Base-by-base conservation (phyloP, 2,329 filamentous ascomycete species). In the Elsinoe arachidis region DNA sequence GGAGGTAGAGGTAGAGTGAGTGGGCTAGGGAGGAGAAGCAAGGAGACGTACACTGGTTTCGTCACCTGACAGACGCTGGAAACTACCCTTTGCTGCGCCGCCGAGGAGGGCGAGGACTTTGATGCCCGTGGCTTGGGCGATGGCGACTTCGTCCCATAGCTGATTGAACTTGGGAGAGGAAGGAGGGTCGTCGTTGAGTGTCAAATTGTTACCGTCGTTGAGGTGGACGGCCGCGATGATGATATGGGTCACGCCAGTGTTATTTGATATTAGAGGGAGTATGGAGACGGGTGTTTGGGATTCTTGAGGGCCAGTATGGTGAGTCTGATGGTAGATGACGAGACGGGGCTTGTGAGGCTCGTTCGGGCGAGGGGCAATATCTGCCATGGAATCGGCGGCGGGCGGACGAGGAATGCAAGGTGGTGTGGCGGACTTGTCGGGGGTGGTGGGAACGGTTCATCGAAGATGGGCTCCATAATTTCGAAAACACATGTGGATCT, bases 221-320 rank as follows among this genome's bases (percentile, higher is more conserved):
- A 96, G 75, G 71, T 96, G 91, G 59, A 96, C 83, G 11, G 91
- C 90, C 5, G 88, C 89, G 51, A 96, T 74, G 64, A 95, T 91
- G 59, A 96, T 78, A 72, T 96, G 91, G 0, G 91, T 95, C 52
- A 83, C 72, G 7, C 81, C 80, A 4, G 82, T 84, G 61, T 78
- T 75, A 60, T 82, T 76, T 39, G 76, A 76, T 56, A 84, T 68
- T 41, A 87, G 74, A 0, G 84, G 84, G 0, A 85, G 75, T 61
- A 87, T 74, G 5, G 83, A 84, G 60, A 85, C 76, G 61, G 80
- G 80, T 33, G 73, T 74, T 54, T 77, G 75, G 59, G 63, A 57
- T 26, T 26, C 54, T 21, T 78, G 71, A 9, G 74, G 71, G 6
- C 47, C 47, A 57, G 76, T 75, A 64, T 85, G 79, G 62, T 84